Evolutionary conservation across 257 asterid species (phyloP).

Genomic region (Nyctanthes arbortristis): DNA sequence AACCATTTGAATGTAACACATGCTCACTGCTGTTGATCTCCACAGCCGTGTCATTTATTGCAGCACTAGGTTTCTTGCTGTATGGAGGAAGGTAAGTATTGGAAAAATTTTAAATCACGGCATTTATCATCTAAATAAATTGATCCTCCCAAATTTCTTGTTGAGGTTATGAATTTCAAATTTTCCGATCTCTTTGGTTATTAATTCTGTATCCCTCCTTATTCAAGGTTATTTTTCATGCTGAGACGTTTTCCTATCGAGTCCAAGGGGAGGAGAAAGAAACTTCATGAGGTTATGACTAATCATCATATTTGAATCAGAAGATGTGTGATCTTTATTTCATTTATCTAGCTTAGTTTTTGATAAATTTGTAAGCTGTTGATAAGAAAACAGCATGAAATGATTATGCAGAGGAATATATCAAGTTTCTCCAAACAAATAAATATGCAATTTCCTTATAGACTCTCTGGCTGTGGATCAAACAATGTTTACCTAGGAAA

Average conservation of each 20-base stretch:
- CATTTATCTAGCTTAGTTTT: not conserved
- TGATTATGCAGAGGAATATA: not conserved
- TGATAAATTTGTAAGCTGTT: not conserved
- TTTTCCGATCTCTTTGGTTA: not conserved
- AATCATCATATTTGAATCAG: conserved; percentile 15
- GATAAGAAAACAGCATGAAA: not conserved
- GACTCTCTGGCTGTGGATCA: not conserved
- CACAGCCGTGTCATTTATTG: conserved; percentile 83
- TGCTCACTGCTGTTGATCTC: conserved; percentile 34
- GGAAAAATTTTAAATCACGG: conserved; percentile 8
- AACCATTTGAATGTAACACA: conserved; percentile 11
- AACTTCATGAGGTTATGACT: conserved; percentile 79
- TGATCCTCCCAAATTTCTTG: conserved; percentile 5
- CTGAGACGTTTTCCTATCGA: conserved; percentile 90
- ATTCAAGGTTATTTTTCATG: conserved; percentile 81
- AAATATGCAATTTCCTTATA: not conserved
- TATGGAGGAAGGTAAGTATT: conserved; percentile 90
- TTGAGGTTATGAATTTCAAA: conserved; percentile 3
- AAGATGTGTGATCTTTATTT: not conserved
- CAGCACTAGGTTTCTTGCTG: conserved; percentile 88
- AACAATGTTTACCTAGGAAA: not conserved
- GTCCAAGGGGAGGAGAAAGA: conserved; percentile 96
- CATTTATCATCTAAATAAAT: conserved; percentile 12
- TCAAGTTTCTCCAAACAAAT: not conserved
- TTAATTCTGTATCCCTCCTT: conserved; percentile 10